Conservation (phyloP, 257 asterid genomes). For the Salvia miltiorrhiza region DNA sequence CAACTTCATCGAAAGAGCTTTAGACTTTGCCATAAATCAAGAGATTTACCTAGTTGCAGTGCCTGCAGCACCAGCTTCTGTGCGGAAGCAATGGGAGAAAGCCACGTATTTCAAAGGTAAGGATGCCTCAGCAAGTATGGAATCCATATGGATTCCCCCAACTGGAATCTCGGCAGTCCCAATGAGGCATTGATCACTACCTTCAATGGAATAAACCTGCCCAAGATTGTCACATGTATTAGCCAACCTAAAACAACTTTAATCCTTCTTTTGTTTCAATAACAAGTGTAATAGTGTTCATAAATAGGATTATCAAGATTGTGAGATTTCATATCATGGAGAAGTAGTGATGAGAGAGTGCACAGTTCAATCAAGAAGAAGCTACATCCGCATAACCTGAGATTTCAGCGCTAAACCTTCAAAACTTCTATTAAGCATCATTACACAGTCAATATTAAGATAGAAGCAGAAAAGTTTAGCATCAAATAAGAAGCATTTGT, state of each 20-base stretch:
- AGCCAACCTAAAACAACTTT: conserved; percentile 17
- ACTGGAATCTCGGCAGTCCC: conserved; percentile 99
- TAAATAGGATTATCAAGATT: not conserved
- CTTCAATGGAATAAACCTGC: conserved; percentile 95
- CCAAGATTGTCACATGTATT: conserved; percentile 14
- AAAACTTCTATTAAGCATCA: not conserved
- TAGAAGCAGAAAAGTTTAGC: not conserved
- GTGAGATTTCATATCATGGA: not conserved
- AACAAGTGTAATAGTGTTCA: not conserved
- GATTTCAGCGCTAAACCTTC: not conserved
- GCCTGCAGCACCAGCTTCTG: conserved; percentile 99
- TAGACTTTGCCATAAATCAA: not conserved
- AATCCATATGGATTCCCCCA: conserved; percentile 97
- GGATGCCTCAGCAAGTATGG: conserved; percentile 69
- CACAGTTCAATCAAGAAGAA: conserved; percentile 2
- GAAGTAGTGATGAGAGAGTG: not conserved
- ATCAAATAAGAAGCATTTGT: not conserved
- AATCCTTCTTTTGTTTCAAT: not conserved
- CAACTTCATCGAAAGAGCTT: not conserved
- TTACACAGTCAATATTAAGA: not conserved
- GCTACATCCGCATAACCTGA: not conserved
- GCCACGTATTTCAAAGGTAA: conserved; percentile 91
- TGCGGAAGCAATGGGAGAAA: conserved; percentile 93
- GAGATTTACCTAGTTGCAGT: conserved; percentile 69
- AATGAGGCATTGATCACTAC: conserved; percentile 90